Evolutionary conservation across 805 yeast species (phyloP), one percentile per base, ranked within the genome.

Genomic region (Cyberlindnera americana): DNA sequence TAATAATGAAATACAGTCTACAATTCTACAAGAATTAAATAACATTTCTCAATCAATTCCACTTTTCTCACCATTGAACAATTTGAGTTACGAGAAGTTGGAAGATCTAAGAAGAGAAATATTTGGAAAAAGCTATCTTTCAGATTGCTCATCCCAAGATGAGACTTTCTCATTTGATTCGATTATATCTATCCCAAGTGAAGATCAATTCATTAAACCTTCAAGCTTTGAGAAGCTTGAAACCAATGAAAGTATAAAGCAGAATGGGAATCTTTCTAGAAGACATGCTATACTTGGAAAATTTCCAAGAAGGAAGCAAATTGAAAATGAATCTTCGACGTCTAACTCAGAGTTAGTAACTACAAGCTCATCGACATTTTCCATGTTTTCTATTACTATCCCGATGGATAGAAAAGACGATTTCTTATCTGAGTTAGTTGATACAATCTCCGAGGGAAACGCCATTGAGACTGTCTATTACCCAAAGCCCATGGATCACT

Each of bases 361-460:
- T 21, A 15, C 43, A 14, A 8, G 32, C 10, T 35, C 39, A 6
- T 31, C 39, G n/a, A n/a, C n/a, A 7, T 35, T 35, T 22, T 40
- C 43, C 10, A 6, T 32, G 10, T 29, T 21, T 9, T 30, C 39
- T 10, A 37, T 40, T 4, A 19, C 37, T 3, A 21, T 40, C 11
- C 43, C 43, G 4, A 40, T 39, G 10, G n/a, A 30, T 7, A 24
- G 43, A 11, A 24, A 31, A 10, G 11, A n/a, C 6, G 43, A 40
- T 12, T 30, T 33, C 21, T 23, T 30, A 12, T 33, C 43, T 18
- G 21, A 22, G 16, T 43, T 37, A 40, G 40, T 22, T 11, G 39
- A 30, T 13, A 18, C 33, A 5, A 22, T 41, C 5, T 29, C 40
- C 6, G 37, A 35, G 18, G 42, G 42, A 4, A 13, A 25, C 5